Conservation (phyloP, 306 rosid genomes). For the Lathyrus aphaca region DNA sequence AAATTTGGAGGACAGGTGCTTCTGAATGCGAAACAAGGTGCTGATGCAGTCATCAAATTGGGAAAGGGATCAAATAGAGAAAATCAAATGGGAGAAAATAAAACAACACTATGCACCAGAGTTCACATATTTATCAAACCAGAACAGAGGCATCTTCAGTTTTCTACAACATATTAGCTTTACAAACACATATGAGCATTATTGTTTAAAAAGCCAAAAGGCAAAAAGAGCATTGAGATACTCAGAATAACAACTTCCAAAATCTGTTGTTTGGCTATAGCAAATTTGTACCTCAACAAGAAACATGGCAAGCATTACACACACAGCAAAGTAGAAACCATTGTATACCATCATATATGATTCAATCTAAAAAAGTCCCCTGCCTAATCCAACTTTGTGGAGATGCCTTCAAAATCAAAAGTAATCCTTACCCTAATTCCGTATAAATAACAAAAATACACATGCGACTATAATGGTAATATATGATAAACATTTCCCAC, state of each 20-base stretch:
- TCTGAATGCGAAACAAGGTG: background rate
- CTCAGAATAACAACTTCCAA: background rate
- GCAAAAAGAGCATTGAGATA: background rate
- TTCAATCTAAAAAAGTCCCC: constrained; percentile 9
- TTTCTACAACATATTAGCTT: constrained; percentile 12
- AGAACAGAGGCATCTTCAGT: background rate
- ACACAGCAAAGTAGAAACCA: background rate
- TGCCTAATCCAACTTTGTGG: constrained; percentile 9
- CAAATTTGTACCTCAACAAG: constrained; percentile 17
- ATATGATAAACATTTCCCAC: background rate
- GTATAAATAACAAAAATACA: background rate
- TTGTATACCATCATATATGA: background rate
- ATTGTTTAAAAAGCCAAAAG: background rate
- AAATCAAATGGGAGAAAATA: background rate
- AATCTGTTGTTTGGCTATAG: background rate
- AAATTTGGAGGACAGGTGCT: background rate
- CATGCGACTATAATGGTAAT: background rate
- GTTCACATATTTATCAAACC: background rate
- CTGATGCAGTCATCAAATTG: background rate
- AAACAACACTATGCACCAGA: background rate
- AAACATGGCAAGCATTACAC: background rate
- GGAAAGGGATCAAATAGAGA: background rate
- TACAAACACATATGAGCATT: background rate
- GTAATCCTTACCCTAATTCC: background rate
- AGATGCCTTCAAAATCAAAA: constrained; percentile 5